Conservation (phyloP, 805 yeast species). For the Ogataea nitratoaversa region DNA sequence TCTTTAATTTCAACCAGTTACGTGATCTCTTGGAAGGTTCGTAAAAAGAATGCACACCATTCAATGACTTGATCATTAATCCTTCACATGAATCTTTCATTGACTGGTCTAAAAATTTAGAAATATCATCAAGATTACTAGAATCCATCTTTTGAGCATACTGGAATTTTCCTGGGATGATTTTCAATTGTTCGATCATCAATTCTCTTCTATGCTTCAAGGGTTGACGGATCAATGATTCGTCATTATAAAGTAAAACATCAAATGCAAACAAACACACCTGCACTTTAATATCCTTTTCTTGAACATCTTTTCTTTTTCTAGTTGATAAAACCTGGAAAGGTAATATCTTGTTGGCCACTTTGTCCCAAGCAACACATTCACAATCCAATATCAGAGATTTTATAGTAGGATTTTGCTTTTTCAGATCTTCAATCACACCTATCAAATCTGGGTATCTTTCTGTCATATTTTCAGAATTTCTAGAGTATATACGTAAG, state of each 20-base stretch:
- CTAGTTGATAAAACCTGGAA: slow-evolving; percentile 91
- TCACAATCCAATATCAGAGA: slow-evolving; percentile 88
- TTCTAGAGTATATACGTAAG: slow-evolving; percentile 81
- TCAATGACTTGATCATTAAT: slow-evolving; percentile 86
- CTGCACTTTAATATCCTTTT: slow-evolving; percentile 81
- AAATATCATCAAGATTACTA: slow-evolving; percentile 68
- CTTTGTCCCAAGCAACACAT: slow-evolving; percentile 95
- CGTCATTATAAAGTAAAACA: slow-evolving; percentile 68
- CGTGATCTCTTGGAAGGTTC: slow-evolving; percentile 94
- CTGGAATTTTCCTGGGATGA: slow-evolving; percentile 72
- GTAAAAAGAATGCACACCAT: slow-evolving; percentile 75
- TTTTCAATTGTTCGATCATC: slow-evolving; percentile 51
- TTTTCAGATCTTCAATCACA: slow-evolving; percentile 49
- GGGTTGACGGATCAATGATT: slow-evolving; percentile 61
- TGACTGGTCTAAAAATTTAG: slow-evolving; percentile 80
- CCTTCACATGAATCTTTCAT: slow-evolving; percentile 93
- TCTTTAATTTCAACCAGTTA: slow-evolving; percentile 93
- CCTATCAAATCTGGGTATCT: slow-evolving; percentile 87
- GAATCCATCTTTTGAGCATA: slow-evolving; percentile 76
- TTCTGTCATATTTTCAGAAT: slow-evolving; percentile 95
- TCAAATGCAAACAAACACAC: slow-evolving; percentile 94
- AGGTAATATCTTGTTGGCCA: slow-evolving; percentile 74
- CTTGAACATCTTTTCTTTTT: slow-evolving; percentile 88
- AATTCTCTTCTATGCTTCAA: slow-evolving; percentile 66
- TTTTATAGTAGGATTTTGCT: slow-evolving; percentile 31